phyloP scores from a whole-genome alignment of 2,329 filamentous ascomycete genomes.

The Trichophyton simii region DNA sequence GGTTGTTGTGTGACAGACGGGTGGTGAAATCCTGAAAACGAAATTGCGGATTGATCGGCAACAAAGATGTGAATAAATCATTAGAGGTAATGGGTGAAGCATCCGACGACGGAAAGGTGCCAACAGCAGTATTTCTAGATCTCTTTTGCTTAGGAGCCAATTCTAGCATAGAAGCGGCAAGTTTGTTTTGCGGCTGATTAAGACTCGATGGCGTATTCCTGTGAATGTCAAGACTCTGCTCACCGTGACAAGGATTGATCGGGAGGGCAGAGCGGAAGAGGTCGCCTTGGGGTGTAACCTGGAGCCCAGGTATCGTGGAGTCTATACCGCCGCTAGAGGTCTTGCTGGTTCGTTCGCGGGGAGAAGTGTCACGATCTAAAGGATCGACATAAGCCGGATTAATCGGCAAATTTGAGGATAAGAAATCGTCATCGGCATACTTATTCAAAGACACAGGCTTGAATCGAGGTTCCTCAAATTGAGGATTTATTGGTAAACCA shows the following conservation, averaged over 20 bases:
- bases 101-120: neutral
- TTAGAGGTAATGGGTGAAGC: slow-evolving; percentile 13
- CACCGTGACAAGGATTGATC: slow-evolving; percentile 19
- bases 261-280: slow-evolving; percentile 23
- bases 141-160: neutral
- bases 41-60: neutral
- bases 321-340: neutral
- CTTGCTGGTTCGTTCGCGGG: neutral
- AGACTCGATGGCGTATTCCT: neutral
- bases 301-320: neutral
- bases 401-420: slow-evolving; percentile 8
- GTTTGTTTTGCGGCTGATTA: slow-evolving; percentile 21
- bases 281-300: slow-evolving; percentile 5
- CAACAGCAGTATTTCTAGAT: neutral
- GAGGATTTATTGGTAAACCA: neutral
- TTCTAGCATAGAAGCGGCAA: slow-evolving; percentile 7
- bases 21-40: neutral
- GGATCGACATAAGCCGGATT: slow-evolving; percentile 1
- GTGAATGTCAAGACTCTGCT: neutral
- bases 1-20: neutral
- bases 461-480: neutral
- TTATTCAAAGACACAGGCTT: neutral
- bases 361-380: neutral
- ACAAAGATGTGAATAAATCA: neutral
- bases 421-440: slow-evolving; percentile 1